These are phyloP conservation scores for Cystobasidium onofrii DNA, from an alignment of 768 basidiomycete genomes.

Conservation along the genomic window DNA sequence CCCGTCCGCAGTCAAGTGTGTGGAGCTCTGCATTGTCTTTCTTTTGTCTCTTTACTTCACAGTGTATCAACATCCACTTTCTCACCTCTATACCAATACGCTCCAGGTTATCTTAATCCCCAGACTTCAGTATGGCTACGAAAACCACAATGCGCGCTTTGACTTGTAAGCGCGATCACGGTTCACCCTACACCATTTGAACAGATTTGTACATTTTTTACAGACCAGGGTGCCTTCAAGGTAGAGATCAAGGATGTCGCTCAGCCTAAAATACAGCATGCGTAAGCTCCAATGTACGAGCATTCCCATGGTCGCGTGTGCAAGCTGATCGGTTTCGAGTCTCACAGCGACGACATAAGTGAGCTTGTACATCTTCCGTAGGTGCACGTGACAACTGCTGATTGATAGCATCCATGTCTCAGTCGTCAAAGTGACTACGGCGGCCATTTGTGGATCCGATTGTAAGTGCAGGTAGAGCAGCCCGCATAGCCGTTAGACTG, in stretches of 20 bases:
- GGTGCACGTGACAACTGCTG: not conserved
- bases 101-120: too few relatives aligned
- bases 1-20: too few relatives aligned
- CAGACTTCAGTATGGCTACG: not conserved
- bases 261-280: constrained; percentile 26
- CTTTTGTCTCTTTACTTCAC: not conserved
- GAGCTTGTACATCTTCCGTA: not conserved
- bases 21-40: too few relatives aligned
- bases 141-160: not conserved
- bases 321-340: not conserved
- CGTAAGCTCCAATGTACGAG: constrained; percentile 9
- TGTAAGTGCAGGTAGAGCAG: constrained; percentile 38
- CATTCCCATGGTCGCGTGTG: not conserved
- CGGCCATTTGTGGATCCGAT: constrained; percentile 41
- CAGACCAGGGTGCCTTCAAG: constrained; percentile 1
- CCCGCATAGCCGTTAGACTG: too few relatives aligned
- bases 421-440: constrained; percentile 36
- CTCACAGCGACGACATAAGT: constrained; percentile 15
- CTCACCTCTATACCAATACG: too few relatives aligned
- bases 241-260: not conserved
- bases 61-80: too few relatives aligned
- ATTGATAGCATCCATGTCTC: not conserved
- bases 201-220: too few relatives aligned
- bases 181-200: too few relatives aligned
- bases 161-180: not conserved